These are phyloP conservation scores for Secale cereale DNA, from an alignment of 176 grass and related monocot genomes.

Conservation along the genomic window DNA sequence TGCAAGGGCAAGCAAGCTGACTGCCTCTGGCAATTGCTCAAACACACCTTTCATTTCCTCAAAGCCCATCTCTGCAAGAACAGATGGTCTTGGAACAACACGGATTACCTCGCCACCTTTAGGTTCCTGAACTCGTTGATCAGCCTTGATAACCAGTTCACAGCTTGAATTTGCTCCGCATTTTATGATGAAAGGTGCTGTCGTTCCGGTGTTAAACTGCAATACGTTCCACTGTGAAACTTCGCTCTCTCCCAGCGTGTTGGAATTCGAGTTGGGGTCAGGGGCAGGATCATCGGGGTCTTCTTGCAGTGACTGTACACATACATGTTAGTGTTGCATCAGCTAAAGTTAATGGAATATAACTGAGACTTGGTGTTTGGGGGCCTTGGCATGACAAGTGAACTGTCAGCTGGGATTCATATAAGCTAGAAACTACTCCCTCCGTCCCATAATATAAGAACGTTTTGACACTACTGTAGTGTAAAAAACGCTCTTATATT, in stretches of 20 bases:
- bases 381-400: not conserved
- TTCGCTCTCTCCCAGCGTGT: conserved; percentile 56
- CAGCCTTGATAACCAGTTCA: conserved; percentile 86
- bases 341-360: not conserved
- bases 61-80: conserved; percentile 81
- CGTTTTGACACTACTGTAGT: no score
- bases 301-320: conserved; percentile 70
- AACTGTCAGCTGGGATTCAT: not conserved
- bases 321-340: conserved; percentile 30
- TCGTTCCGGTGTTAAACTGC: conserved; percentile 93
- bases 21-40: conserved; percentile 83
- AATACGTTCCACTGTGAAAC: conserved; percentile 95
- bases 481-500: no score
- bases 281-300: conserved; percentile 48
- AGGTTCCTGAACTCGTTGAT: conserved; percentile 73
- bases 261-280: conserved; percentile 36
- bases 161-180: conserved; percentile 88
- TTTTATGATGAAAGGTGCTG: conserved; percentile 92
- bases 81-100: conserved; percentile 76
- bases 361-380: conserved; percentile 1
- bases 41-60: conserved; percentile 79
- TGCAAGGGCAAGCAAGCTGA: conserved; percentile 93
- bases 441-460: no score
- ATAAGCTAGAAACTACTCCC: not conserved
- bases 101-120: conserved; percentile 85